Evolutionary conservation across 768 basidiomycete genomes (phyloP).

Genomic region (Naematelia encephala): DNA sequence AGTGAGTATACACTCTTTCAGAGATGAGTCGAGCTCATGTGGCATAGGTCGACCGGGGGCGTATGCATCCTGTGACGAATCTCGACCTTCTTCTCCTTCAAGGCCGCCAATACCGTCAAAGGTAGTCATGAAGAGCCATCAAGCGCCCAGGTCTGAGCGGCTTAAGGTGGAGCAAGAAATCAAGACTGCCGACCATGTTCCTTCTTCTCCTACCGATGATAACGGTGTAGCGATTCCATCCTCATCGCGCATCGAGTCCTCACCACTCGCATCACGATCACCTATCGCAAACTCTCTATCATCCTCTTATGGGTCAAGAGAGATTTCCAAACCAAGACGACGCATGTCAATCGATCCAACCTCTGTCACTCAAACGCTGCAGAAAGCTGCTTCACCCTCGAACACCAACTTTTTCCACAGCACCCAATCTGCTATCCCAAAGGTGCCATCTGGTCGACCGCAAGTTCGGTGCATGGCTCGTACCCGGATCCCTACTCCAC

Average conservation of each 20-base stretch:
- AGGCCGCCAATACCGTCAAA: conserved; percentile 11
- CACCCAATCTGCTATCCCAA: conserved; percentile 6
- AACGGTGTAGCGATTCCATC: conserved; percentile 2
- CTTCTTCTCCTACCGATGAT: background rate
- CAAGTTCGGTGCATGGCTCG: conserved; percentile 91
- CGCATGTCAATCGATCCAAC: conserved; percentile 46
- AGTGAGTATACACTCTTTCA: conserved; percentile 21
- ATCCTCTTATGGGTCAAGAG: conserved; percentile 10
- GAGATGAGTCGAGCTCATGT: conserved; percentile 1
- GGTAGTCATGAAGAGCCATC: conserved; percentile 31
- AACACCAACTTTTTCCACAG: conserved; percentile 16
- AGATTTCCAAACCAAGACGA: conserved; percentile 17
- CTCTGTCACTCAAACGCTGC: conserved; percentile 35
- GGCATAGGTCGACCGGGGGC: conserved; percentile 38
- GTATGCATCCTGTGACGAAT: conserved; percentile 47
- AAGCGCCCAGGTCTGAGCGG: conserved; percentile 45
- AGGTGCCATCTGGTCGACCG: conserved; percentile 45
- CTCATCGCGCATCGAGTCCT: background rate
- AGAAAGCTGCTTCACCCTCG: conserved; percentile 25
- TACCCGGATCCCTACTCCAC: conserved; percentile 93
- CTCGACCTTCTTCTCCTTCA: conserved; percentile 29
- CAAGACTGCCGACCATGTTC: background rate
- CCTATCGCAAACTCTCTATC: conserved; percentile 5
- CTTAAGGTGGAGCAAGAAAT: conserved; percentile 26
- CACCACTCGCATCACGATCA: conserved; percentile 1